A percentile compares a stretch with the other conserved stretches of the same genome.
phyloP scores from a whole-genome alignment of 805 yeast genomes.

The Phaffomyces opuntiae region DNA sequence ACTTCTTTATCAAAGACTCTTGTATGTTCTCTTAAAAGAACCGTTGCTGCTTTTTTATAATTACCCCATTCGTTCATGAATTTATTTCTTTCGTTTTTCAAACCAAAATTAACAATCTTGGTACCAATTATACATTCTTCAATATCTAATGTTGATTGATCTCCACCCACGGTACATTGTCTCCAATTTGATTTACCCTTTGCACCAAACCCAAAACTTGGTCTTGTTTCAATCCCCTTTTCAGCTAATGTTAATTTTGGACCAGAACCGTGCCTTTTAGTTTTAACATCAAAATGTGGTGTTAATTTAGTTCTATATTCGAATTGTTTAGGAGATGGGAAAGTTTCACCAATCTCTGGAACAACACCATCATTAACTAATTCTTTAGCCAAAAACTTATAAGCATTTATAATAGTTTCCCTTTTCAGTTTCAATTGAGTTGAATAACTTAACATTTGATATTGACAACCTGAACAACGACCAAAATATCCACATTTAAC shows the following conservation, averaged over 20 bases:
- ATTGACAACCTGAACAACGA: slow-evolving; percentile 92
- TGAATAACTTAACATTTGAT: slow-evolving; percentile 68
- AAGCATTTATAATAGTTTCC: slow-evolving; percentile 75
- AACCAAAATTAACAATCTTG: slow-evolving; percentile 62
- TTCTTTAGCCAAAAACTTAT: slow-evolving; percentile 62
- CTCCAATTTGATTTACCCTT: slow-evolving; percentile 77
- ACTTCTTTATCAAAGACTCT: slow-evolving; percentile 20
- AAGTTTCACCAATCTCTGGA: slow-evolving; percentile 59
- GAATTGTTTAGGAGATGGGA: slow-evolving; percentile 70
- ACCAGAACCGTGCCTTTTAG: slow-evolving; percentile 33
- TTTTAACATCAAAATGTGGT: slow-evolving; percentile 87
- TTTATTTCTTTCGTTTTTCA: slow-evolving; percentile 57
- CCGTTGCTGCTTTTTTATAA: slow-evolving; percentile 77
- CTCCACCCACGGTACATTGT: slow-evolving; percentile 58
- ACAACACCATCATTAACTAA: slow-evolving; percentile 35
- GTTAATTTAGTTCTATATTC: slow-evolving; percentile 88
- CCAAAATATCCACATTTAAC: slow-evolving; percentile 83
- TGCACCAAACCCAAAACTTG: slow-evolving; percentile 84
- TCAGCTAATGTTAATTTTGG: slow-evolving; percentile 90
- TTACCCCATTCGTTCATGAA: slow-evolving; percentile 39
- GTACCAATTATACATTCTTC: slow-evolving; percentile 95
- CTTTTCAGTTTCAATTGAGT: slow-evolving; percentile 69
- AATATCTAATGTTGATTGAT: slow-evolving; percentile 67
- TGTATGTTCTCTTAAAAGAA: slow-evolving; percentile 76
- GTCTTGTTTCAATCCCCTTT: slow-evolving; percentile 40